Evolutionary conservation across 139 green algal species (phyloP).

Genomic region (Coelastrella sp.): DNA sequence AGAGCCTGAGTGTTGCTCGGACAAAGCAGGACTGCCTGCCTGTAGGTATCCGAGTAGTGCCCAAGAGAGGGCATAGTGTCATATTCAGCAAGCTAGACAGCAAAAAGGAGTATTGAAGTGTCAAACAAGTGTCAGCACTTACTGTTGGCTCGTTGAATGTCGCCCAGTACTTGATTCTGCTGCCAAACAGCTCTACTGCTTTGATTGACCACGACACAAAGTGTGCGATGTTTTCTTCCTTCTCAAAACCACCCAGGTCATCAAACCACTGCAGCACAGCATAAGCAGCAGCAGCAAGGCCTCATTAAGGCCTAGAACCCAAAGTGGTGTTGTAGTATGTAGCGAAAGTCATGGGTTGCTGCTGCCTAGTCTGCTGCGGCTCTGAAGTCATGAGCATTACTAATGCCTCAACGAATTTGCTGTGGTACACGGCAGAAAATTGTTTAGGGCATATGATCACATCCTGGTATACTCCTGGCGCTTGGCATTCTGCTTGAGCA

Average conservation of each 20-base stretch:
- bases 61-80: too few species aligned
- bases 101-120: too few species aligned
- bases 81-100: too few species aligned
- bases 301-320: background rate
- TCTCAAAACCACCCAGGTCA: slow-evolving; percentile 77
- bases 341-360: background rate
- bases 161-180: slow-evolving; percentile 74
- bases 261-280: slow-evolving; percentile 72
- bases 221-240: slow-evolving; percentile 79
- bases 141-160: slow-evolving; percentile 94
- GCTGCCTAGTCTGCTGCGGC: background rate
- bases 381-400: too few species aligned
- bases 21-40: too few species aligned
- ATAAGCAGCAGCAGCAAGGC: background rate
- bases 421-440: too few species aligned
- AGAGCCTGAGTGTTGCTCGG: too few species aligned
- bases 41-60: too few species aligned
- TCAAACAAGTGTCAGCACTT: background rate
- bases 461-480: too few species aligned
- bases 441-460: too few species aligned
- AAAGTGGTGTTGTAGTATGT: background rate
- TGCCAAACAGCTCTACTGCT: slow-evolving; percentile 74
- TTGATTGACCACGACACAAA: slow-evolving; percentile 79
- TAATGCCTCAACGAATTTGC: too few species aligned
- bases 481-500: too few species aligned